Conservation (phyloP, 2,329 filamentous ascomycete species). For the Ceratocystis huliohia region DNA sequence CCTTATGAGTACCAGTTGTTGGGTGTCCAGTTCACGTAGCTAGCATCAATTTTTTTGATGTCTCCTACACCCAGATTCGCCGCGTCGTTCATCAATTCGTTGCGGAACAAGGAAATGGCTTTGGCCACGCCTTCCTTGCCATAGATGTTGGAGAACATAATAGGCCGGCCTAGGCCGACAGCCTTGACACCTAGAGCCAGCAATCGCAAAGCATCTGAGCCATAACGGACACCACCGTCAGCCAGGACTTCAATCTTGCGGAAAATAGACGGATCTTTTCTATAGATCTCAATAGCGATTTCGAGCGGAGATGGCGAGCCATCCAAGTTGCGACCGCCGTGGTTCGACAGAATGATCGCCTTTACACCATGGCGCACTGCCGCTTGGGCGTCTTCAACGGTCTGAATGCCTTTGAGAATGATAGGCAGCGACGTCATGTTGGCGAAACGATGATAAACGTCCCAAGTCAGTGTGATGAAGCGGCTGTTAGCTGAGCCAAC, state of each 20-base stretch:
- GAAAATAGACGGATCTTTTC: conserved; percentile 25
- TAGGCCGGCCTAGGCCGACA: conserved; percentile 36
- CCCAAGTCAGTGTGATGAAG: conserved; percentile 21
- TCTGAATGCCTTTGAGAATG: conserved; percentile 33
- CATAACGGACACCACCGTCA: conserved; percentile 35
- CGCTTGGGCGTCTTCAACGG: conserved; percentile 31
- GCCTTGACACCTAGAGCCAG: conserved; percentile 34
- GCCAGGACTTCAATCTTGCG: conserved; percentile 24
- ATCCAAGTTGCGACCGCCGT: conserved; percentile 34
- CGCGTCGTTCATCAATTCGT: conserved; percentile 36
- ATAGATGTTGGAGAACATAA: conserved; percentile 34
- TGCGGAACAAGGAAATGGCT: conserved; percentile 35
- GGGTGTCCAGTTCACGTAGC: conserved; percentile 26
- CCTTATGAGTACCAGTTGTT: conserved; percentile 24
- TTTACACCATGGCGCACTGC: conserved; percentile 31
- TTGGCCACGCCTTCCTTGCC: conserved; percentile 37
- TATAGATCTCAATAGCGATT: conserved; percentile 27
- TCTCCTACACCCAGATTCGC: conserved; percentile 33
- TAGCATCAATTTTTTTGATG: conserved; percentile 28
- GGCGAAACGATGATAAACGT: conserved; percentile 18
- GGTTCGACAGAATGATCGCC: conserved; percentile 33
- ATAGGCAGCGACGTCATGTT: conserved; percentile 26
- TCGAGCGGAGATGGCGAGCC: conserved; percentile 28
- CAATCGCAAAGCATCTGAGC: conserved; percentile 33
- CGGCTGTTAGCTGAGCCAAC: conserved; percentile 28